A percentile compares a stretch with the other conserved stretches of the same genome.
Conservation (phyloP, 306 rosid species). For the Cicer arietinum region DNA sequence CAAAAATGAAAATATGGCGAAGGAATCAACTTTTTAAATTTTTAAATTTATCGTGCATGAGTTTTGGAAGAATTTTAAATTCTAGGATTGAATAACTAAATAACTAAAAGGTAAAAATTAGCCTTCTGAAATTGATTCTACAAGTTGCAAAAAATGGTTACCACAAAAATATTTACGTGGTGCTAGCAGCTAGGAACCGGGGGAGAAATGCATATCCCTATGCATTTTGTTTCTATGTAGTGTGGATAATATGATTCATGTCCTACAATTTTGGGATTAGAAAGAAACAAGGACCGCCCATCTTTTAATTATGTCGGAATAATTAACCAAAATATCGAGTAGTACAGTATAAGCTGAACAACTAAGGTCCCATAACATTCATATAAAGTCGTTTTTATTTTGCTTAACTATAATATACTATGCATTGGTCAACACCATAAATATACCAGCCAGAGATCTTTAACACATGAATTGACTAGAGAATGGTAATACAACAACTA, state of each 20-base stretch:
- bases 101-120: not conserved
- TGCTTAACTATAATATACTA: not conserved
- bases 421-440: conserved; percentile 11
- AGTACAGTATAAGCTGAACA: not conserved
- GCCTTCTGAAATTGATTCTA: not conserved
- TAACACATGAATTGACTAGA: conserved; percentile 15
- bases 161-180: conserved; percentile 22
- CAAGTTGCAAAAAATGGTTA: conserved; percentile 34
- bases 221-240: conserved; percentile 32
- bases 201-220: not conserved
- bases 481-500: not conserved
- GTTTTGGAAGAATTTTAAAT: not conserved
- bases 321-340: not conserved
- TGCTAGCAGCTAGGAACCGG: conserved; percentile 26
- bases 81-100: not conserved
- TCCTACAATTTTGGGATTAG: conserved; percentile 2
- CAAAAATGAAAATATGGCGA: too few relatives aligned
- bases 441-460: not conserved
- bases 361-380: conserved; percentile 35
- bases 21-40: too few relatives aligned
- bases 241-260: conserved; percentile 33
- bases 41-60: not conserved
- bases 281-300: conserved; percentile 15
- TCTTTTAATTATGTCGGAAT: conserved; percentile 14
- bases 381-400: not conserved